These are phyloP conservation scores for Eucalyptus regnans DNA, from an alignment of 345 rosid genomes.

Conservation along the genomic window DNA sequence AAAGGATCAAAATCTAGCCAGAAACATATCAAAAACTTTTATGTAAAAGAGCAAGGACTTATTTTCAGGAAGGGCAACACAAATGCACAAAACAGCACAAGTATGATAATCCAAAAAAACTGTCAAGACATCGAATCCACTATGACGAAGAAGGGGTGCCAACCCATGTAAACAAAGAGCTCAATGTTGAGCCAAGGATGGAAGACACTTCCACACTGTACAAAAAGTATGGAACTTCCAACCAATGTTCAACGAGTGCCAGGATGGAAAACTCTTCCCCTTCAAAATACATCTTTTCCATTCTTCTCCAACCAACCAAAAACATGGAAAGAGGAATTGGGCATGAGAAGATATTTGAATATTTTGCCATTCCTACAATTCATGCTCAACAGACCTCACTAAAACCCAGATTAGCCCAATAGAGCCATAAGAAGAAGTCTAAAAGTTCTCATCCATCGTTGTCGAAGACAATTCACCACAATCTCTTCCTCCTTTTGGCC, in stretches of 20 bases:
- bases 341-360: background rate
- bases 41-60: background rate
- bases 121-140: background rate
- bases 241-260: background rate
- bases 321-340: background rate
- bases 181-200: background rate
- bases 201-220: background rate
- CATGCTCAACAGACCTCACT: background rate
- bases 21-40: background rate
- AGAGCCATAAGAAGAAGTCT: background rate
- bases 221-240: background rate
- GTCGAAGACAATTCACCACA: background rate
- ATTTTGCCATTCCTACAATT: background rate
- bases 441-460: background rate
- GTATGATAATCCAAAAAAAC: background rate
- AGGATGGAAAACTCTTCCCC: background rate
- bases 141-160: background rate
- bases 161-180: background rate
- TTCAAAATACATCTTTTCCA: background rate
- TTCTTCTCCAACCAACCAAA: background rate
- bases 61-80: background rate
- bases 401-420: background rate
- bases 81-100: background rate
- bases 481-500: background rate
- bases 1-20: background rate